Percentiles rank a stretch among this genome's conserved stretches.
These are phyloP conservation scores for Xylaria hypoxylon DNA, from an alignment of 2,329 filamentous ascomycete species.

Conservation along the genomic window DNA sequence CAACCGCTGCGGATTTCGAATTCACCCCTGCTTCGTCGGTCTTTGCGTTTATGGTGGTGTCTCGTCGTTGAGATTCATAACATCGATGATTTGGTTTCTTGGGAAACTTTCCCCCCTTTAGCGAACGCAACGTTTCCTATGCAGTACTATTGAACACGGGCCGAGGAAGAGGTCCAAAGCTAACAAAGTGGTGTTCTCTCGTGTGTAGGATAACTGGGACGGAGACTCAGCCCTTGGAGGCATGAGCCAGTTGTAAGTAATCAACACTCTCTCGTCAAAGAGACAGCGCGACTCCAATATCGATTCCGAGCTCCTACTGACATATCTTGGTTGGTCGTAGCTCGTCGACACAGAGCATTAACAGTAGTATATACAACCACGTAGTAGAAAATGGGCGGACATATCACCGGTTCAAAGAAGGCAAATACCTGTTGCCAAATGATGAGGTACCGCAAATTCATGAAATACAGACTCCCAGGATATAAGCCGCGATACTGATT, in stretches of 20 bases:
- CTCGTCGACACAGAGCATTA: slow-evolving; percentile 42
- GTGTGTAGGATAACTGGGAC: slow-evolving; percentile 41
- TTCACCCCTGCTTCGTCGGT: neutral
- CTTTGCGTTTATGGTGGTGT: neutral
- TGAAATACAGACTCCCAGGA: neutral
- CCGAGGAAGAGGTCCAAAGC: neutral
- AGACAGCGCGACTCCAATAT: neutral
- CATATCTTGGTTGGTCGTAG: slow-evolving; percentile 20
- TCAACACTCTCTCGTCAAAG: neutral
- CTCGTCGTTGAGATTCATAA: neutral
- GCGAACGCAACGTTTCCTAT: neutral
- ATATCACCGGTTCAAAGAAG: slow-evolving; percentile 46
- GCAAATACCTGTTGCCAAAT: slow-evolving; percentile 47
- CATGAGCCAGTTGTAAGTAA: slow-evolving; percentile 44
- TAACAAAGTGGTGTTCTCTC: neutral
- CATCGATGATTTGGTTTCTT: neutral
- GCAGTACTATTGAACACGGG: neutral
- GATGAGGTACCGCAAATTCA: slow-evolving; percentile 39
- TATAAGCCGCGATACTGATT: slow-evolving; percentile 1
- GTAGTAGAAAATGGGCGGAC: slow-evolving; percentile 45
- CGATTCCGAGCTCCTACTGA: slow-evolving; percentile 7
- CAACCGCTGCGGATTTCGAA: neutral
- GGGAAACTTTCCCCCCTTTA: neutral
- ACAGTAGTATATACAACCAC: slow-evolving; percentile 43
- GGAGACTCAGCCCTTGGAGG: slow-evolving; percentile 43